Evolutionary conservation across 495 filamentous ascomycete species (phyloP).

Genomic region (Daldinia caldariorum): DNA sequence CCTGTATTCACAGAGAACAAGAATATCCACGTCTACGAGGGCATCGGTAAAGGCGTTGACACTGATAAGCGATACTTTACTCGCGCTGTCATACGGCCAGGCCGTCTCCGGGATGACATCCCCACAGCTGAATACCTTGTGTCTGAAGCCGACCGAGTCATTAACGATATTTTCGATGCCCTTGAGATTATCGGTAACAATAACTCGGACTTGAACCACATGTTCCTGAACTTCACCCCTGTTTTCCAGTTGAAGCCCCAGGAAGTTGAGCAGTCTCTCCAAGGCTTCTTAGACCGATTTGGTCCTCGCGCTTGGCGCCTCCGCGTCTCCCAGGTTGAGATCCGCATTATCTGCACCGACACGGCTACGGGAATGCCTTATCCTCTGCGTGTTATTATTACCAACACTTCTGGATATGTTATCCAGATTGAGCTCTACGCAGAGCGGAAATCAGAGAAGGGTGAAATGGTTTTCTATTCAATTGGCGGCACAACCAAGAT

Average conservation of each 20-base stretch:
- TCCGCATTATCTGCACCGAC: constrained; percentile 97
- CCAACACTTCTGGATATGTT: constrained; percentile 98
- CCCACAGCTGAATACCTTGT: constrained; percentile 97
- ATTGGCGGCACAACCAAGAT: constrained; percentile 95
- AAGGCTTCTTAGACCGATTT: constrained; percentile 95
- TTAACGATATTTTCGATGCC: constrained; percentile 97
- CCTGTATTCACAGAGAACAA: constrained; percentile 98
- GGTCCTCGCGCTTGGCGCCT: constrained; percentile 95
- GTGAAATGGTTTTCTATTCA: constrained; percentile 97
- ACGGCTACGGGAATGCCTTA: constrained; percentile 84
- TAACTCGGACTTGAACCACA: constrained; percentile 99
- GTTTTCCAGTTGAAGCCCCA: constrained; percentile 91
- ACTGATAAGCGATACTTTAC: constrained; percentile 98
- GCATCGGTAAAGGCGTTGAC: constrained; percentile 90
- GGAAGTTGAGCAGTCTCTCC: constrained; percentile 93
- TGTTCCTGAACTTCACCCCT: constrained; percentile 98
- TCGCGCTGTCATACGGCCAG: constrained; percentile 90
- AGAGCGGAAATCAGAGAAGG: constrained; percentile 96
- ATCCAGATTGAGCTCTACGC: constrained; percentile 97
- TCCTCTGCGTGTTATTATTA: constrained; percentile 95
- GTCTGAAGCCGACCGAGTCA: constrained; percentile 93
- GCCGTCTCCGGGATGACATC: constrained; percentile 94
- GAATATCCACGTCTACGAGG: constrained; percentile 98
- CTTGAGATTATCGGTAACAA: constrained; percentile 98
- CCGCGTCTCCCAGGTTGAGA: constrained; percentile 96